Base-by-base conservation (phyloP, 2,329 filamentous ascomycete genomes). In the Zymoseptoria pseudotritici region DNA sequence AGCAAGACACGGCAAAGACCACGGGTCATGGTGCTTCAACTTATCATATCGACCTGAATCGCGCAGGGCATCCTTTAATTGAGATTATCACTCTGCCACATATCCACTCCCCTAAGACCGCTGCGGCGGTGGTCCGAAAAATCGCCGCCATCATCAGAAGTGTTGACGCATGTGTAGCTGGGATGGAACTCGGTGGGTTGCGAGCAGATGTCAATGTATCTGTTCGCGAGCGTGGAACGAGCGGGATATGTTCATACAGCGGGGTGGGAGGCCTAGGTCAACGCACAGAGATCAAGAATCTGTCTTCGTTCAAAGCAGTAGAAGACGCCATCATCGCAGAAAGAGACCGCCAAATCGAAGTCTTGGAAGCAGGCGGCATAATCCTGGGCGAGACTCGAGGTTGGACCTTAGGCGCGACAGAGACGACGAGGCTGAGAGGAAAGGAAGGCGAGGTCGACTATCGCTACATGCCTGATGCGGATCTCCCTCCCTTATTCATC, bases 381-480 rank as follows among this genome's bases (percentile, higher is more conserved):
- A 82, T 97, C 55, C 82, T 86, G 65, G 90, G 92, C 52, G 94
- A 99, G 77, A 99, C 94, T 7, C 83, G 94, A 59, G 93, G 94
- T 5, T 99, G 92, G 91, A 89, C 90, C 0, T 82, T 96, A 22
- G 91, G 91, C 2, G 87, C 86, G 63, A 91, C 85, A 3, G 87
- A 91, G 72, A 97, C 94, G 3, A 86, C 85, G 60, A 83, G 88
- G 50, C 78, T 99, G 51, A 84, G 94, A 69, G 91, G 91, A 24
- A 99, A 99, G 74, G 94, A 97, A 74, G 94, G 94, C 54, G 93
- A 96, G 71, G 91, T 97, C 5, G 94, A 99, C 74, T 99, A 99
- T 74, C 83, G 94, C 50, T 99, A 99, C 72, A 97, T 99, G 93
- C 93, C 94, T 0, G 94, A 99, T 72, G 90, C 94, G 4, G 94